Percentiles rank a stretch among this genome's conserved stretches.
These are phyloP conservation scores for Malassezia slooffiae DNA, from an alignment of 1,284 basidiomycete species.

Conservation along the genomic window DNA sequence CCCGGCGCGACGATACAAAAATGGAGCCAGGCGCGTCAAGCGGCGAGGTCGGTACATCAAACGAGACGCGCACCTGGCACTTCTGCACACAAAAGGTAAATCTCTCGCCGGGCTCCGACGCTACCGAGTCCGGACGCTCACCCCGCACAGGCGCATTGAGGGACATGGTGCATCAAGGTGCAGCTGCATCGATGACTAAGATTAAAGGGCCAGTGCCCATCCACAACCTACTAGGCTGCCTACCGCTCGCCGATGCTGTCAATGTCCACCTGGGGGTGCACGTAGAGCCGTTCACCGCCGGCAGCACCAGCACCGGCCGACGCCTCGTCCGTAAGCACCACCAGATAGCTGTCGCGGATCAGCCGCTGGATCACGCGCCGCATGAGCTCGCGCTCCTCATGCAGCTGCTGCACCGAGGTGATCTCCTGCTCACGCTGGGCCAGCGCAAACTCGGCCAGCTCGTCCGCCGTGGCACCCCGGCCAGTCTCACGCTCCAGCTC, in stretches of 20 bases:
- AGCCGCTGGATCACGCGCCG: slow-evolving; percentile 78
- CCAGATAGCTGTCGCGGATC: slow-evolving; percentile 58
- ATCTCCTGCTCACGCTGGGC: slow-evolving; percentile 70
- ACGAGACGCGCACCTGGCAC: too few species aligned
- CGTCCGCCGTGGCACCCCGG: slow-evolving; percentile 64
- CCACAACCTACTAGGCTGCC: too few species aligned
- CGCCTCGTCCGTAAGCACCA: slow-evolving; percentile 29
- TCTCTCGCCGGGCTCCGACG: too few species aligned
- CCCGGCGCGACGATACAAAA: too few species aligned
- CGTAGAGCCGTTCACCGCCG: slow-evolving; percentile 22
- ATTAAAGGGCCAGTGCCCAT: too few species aligned
- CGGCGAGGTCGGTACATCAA: too few species aligned
- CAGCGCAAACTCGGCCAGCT: slow-evolving; percentile 86
- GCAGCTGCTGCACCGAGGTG: slow-evolving; percentile 74
- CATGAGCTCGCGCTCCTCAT: slow-evolving; percentile 79
- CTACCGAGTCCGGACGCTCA: too few species aligned
- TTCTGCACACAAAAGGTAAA: too few species aligned
- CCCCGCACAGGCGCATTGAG: too few species aligned
- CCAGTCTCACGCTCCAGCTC: slow-evolving; percentile 66
- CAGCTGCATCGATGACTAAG: too few species aligned
- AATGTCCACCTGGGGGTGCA: slow-evolving; percentile 35
- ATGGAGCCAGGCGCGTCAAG: too few species aligned
- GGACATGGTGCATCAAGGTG: too few species aligned
- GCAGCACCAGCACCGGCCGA: slow-evolving; percentile 18
- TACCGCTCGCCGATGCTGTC: slow-evolving; percentile 26